Evolutionary conservation across 2,329 filamentous ascomycete species (phyloP).

Genomic region (Fusarium keratoplasticum): DNA sequence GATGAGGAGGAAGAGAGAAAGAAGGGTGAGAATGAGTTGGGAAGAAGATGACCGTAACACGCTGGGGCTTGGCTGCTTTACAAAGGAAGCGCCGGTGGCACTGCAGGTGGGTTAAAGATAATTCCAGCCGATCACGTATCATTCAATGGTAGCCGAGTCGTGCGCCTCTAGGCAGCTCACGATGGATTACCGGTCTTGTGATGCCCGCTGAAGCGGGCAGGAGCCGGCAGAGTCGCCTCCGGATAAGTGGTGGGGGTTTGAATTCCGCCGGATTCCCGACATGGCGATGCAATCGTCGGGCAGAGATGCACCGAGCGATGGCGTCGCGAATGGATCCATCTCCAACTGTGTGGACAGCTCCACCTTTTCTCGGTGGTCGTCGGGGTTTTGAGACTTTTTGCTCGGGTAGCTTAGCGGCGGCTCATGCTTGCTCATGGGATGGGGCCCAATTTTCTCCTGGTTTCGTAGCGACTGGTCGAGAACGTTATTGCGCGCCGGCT

Average conservation of each 20-base stretch:
- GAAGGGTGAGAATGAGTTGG: not conserved
- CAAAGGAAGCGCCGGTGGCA: slow-evolving; percentile 27
- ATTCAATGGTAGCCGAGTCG: slow-evolving; percentile 7
- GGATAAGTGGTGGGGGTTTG: slow-evolving; percentile 12
- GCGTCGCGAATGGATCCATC: slow-evolving; percentile 31
- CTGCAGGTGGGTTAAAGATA: slow-evolving; percentile 27
- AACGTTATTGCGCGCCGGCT: not conserved
- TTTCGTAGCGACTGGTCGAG: not conserved
- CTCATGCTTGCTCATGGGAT: slow-evolving; percentile 11
- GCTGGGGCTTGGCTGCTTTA: slow-evolving; percentile 33
- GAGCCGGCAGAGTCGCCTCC: slow-evolving; percentile 19
- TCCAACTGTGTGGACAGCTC: slow-evolving; percentile 25
- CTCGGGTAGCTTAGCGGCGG: slow-evolving; percentile 17
- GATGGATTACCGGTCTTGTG: slow-evolving; percentile 21
- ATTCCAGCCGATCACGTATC: slow-evolving; percentile 20
- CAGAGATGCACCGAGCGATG: slow-evolving; percentile 32
- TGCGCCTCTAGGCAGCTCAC: slow-evolving; percentile 1
- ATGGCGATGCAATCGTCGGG: slow-evolving; percentile 28
- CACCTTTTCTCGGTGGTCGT: slow-evolving; percentile 36
- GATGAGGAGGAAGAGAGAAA: not conserved
- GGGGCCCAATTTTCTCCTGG: slow-evolving; percentile 3
- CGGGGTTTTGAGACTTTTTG: slow-evolving; percentile 23
- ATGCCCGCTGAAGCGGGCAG: slow-evolving; percentile 15
- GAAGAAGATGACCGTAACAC: slow-evolving; percentile 6
- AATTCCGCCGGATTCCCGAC: slow-evolving; percentile 27